Evolutionary conservation across 2,329 filamentous ascomycete species (phyloP).

Genomic region (Talaromyces sp.): DNA sequence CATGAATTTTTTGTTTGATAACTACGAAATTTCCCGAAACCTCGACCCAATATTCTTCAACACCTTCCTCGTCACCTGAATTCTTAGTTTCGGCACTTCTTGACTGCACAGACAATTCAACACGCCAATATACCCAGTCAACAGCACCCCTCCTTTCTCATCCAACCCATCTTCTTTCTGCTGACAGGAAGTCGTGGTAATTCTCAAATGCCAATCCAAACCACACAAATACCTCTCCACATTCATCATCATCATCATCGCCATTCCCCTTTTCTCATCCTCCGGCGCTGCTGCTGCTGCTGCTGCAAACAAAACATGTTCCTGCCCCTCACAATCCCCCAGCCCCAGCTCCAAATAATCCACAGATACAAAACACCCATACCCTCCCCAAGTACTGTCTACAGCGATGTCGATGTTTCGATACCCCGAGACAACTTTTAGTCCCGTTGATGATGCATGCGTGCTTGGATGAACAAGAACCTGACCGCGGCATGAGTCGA

Average conservation of each 20-base stretch:
- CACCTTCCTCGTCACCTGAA: not conserved
- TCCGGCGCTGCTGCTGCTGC: no score
- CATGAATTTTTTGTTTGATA: not conserved
- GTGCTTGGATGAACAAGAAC: not conserved
- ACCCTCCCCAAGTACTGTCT: not conserved
- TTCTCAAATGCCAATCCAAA: not conserved
- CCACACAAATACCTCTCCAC: not conserved
- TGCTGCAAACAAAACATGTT: not conserved
- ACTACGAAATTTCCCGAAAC: not conserved
- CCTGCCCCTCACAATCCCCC: not conserved
- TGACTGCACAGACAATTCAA: not conserved
- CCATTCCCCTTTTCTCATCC: no score
- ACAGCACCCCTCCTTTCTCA: not conserved
- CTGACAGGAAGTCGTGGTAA: not conserved
- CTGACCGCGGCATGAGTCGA: not conserved
- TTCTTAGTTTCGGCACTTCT: not conserved
- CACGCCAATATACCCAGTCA: not conserved
- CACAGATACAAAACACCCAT: not conserved
- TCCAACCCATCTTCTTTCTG: not conserved
- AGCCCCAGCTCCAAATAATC: not conserved
- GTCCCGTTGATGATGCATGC: not conserved
- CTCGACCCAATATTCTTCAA: not conserved
- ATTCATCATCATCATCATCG: not conserved
- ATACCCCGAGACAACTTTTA: not conserved
- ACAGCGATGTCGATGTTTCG: not conserved